Percentiles rank a stretch among this genome's conserved stretches.
These are phyloP conservation scores for Hygrocybe punicea DNA, from an alignment of 768 basidiomycete species.

Conservation along the genomic window DNA sequence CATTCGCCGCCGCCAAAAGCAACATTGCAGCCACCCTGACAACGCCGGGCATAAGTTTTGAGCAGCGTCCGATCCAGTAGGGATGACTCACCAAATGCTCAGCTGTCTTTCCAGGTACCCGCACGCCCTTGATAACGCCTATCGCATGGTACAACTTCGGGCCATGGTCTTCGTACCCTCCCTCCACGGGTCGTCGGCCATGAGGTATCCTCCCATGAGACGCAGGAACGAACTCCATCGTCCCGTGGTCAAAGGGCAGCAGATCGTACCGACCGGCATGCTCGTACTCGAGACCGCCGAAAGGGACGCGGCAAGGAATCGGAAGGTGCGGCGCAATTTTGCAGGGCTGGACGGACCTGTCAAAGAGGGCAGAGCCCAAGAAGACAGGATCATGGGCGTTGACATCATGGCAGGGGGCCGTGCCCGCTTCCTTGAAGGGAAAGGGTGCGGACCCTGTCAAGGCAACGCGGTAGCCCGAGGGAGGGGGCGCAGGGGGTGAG, in stretches of 20 bases:
- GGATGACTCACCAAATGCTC: slow-evolving; percentile 49
- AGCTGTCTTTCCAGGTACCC: slow-evolving; percentile 72
- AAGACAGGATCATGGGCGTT: slow-evolving; percentile 60
- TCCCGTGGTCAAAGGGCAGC: slow-evolving; percentile 59
- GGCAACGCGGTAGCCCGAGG: slow-evolving; percentile 66
- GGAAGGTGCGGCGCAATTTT: slow-evolving; percentile 66
- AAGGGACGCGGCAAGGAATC: slow-evolving; percentile 54
- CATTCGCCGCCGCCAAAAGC: slow-evolving; percentile 46
- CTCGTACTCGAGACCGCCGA: slow-evolving; percentile 55
- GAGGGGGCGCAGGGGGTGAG: slow-evolving; percentile 46
- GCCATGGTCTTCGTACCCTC: slow-evolving; percentile 72
- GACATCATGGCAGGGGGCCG: slow-evolving; percentile 53
- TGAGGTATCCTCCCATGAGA: slow-evolving; percentile 57
- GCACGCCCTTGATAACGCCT: slow-evolving; percentile 46
- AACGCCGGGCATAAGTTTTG: neutral
- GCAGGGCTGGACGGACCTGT: slow-evolving; percentile 73
- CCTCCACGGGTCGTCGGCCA: slow-evolving; percentile 60
- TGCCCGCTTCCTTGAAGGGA: slow-evolving; percentile 45
- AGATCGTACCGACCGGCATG: slow-evolving; percentile 72
- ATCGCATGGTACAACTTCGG: slow-evolving; percentile 66
- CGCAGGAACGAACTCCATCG: slow-evolving; percentile 74
- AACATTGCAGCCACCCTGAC: slow-evolving; percentile 43
- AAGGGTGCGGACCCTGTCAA: slow-evolving; percentile 45
- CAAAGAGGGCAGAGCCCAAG: slow-evolving; percentile 70
- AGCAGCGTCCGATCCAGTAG: slow-evolving; percentile 2